phyloP scores from a whole-genome alignment of 169 alveolate species.

The Cryptosporidium meleagridis region DNA sequence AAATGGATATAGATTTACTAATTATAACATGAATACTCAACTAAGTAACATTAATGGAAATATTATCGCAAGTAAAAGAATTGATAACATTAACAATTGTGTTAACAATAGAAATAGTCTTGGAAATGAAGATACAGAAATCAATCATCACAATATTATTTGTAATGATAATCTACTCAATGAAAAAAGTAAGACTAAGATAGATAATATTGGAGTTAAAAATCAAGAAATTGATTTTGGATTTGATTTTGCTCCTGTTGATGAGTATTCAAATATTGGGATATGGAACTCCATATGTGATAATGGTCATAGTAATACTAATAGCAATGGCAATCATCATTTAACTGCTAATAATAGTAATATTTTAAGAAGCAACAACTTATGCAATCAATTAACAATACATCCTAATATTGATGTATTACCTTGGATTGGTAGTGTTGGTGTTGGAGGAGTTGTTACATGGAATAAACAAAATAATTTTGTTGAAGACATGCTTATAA shows the following conservation, averaged over 20 bases:
- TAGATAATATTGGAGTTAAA: slow-evolving; percentile 22
- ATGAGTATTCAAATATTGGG: slow-evolving; percentile 50
- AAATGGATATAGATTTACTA: slow-evolving; percentile 29
- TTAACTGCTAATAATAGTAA: slow-evolving; percentile 1
- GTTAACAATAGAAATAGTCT: background rate
- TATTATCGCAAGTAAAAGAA: slow-evolving; percentile 1
- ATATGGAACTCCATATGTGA: slow-evolving; percentile 58
- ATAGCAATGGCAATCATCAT: background rate
- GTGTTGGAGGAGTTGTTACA: slow-evolving; percentile 30
- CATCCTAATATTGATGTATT: slow-evolving; percentile 41
- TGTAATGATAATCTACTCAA: background rate
- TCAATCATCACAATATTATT: slow-evolving; percentile 22
- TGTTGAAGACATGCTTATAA: slow-evolving; percentile 46
- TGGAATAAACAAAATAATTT: slow-evolving; percentile 57
- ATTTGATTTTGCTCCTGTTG: slow-evolving; percentile 35
- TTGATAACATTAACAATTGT: background rate
- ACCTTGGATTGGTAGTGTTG: slow-evolving; percentile 65
- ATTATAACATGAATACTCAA: slow-evolving; percentile 23
- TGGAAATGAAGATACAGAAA: slow-evolving; percentile 32
- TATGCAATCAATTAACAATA: slow-evolving; percentile 27
- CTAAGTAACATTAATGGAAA: background rate
- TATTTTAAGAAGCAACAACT: background rate
- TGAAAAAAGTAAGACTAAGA: slow-evolving; percentile 44
- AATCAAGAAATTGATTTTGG: slow-evolving; percentile 73
- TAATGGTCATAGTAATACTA: background rate